Conservation (phyloP, 768 basidiomycete genomes). For the Boletus tomentosulus region DNA sequence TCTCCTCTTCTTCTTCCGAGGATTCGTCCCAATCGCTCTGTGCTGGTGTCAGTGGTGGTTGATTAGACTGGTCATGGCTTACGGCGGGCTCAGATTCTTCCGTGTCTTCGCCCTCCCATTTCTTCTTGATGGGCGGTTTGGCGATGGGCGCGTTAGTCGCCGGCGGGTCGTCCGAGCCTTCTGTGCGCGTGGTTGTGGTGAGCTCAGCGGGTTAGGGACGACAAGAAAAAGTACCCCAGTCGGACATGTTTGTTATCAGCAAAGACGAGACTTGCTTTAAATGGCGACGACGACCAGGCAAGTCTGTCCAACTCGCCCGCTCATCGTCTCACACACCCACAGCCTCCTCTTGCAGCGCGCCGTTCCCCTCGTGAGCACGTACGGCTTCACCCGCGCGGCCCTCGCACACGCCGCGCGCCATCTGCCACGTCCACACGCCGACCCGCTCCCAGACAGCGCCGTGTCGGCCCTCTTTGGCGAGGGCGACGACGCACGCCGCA, state of each 20-base stretch:
- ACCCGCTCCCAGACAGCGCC: constrained; percentile 66
- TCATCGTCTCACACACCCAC: background rate
- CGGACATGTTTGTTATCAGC: constrained; percentile 33
- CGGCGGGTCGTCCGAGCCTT: constrained; percentile 35
- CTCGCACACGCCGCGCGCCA: constrained; percentile 60
- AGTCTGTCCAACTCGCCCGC: background rate
- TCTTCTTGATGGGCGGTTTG: constrained; percentile 42
- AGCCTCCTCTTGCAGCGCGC: constrained; percentile 52
- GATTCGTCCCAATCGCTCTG: constrained; percentile 97
- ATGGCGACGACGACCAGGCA: constrained; percentile 14
- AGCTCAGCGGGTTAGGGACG: constrained; percentile 6
- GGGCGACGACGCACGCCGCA: constrained; percentile 61
- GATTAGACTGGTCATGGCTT: constrained; percentile 23
- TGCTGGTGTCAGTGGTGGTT: constrained; percentile 1
- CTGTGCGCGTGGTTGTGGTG: constrained; percentile 27
- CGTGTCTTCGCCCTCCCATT: constrained; percentile 92
- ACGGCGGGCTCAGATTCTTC: constrained; percentile 78
- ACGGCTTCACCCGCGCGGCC: constrained; percentile 74
- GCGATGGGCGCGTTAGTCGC: constrained; percentile 23
- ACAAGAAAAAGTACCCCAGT: constrained; percentile 41
- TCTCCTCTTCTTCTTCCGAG: constrained; percentile 67
- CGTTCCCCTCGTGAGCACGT: constrained; percentile 55
- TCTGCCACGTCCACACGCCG: constrained; percentile 44
- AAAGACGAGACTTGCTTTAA: constrained; percentile 1
- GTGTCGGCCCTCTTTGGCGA: constrained; percentile 70